These are phyloP conservation scores for Fusarium redolens DNA, from an alignment of 2,329 filamentous ascomycete genomes.

Conservation along the genomic window DNA sequence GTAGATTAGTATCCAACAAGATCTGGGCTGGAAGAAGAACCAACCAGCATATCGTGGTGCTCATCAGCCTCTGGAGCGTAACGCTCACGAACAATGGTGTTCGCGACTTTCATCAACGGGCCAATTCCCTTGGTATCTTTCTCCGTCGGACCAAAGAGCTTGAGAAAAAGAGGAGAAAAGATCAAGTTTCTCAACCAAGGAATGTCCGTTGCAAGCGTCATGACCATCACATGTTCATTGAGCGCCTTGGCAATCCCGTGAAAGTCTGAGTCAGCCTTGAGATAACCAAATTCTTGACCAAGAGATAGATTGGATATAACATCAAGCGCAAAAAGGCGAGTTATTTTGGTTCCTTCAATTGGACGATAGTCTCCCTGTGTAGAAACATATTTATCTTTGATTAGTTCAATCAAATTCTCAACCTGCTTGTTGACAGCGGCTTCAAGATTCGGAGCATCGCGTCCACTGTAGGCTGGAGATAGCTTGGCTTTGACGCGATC, in stretches of 20 bases:
- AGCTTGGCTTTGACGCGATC: not conserved
- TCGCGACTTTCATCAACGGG: not conserved
- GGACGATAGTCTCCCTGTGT: not conserved
- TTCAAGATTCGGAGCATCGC: not conserved
- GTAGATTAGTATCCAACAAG: too few relatives aligned
- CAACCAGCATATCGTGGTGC: not conserved
- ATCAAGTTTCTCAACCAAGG: not conserved
- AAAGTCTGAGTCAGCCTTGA: not conserved
- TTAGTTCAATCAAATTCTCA: not conserved
- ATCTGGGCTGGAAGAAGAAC: not conserved
- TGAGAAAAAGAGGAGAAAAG: not conserved
- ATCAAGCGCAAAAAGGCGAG: not conserved
- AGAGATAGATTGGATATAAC: conserved; percentile 1
- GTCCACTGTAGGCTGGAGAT: not conserved
- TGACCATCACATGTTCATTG: not conserved
- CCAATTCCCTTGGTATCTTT: not conserved
- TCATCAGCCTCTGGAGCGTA: not conserved
- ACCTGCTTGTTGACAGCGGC: not conserved
- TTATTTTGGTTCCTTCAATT: not conserved
- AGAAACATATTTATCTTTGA: not conserved
- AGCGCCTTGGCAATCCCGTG: not conserved
- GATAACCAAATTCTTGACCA: not conserved
- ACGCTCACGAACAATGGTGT: not conserved
- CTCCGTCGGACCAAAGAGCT: not conserved
- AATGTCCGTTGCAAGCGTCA: not conserved